Conservation (phyloP, 2,329 filamentous ascomycete species). For the Talaromyces albobiverticillius region DNA sequence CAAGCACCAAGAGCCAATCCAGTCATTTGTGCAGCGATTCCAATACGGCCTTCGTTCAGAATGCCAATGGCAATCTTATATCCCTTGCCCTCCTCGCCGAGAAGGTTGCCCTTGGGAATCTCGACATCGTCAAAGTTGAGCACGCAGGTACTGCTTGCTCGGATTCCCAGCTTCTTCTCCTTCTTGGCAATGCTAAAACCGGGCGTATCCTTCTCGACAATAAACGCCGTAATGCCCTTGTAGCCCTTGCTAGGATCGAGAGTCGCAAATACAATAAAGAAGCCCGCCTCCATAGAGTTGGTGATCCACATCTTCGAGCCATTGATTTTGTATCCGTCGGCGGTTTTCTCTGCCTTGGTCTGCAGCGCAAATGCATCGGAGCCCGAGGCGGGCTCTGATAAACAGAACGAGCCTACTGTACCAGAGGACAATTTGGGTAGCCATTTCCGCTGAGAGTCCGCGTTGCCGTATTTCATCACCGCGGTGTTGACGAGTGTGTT, state of each 20-base stretch:
- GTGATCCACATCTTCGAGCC: slow-evolving; percentile 99
- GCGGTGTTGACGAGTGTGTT: slow-evolving; percentile 97
- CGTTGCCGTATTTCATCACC: slow-evolving; percentile 78
- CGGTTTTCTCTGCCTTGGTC: slow-evolving; percentile 82
- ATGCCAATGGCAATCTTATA: slow-evolving; percentile 97
- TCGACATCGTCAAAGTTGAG: slow-evolving; percentile 96
- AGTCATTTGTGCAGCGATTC: slow-evolving; percentile 98
- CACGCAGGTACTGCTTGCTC: slow-evolving; percentile 92
- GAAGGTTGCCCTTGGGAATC: slow-evolving; percentile 80
- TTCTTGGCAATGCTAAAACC: slow-evolving; percentile 98
- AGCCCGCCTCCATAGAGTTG: slow-evolving; percentile 86
- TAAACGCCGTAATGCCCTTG: slow-evolving; percentile 93
- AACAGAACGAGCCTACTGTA: slow-evolving; percentile 86
- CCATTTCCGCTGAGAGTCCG: slow-evolving; percentile 76
- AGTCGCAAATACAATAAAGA: slow-evolving; percentile 99
- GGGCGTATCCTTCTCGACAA: slow-evolving; percentile 83
- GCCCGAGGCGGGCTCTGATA: slow-evolving; percentile 88
- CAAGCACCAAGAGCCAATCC: slow-evolving; percentile 90
- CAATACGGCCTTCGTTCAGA: slow-evolving; percentile 94
- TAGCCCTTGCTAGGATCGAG: slow-evolving; percentile 89
- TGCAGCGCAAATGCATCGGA: slow-evolving; percentile 95
- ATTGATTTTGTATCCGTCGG: slow-evolving; percentile 78
- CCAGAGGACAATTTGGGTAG: slow-evolving; percentile 85
- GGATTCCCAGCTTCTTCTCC: slow-evolving; percentile 99
- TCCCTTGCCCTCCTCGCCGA: slow-evolving; percentile 84